Conservation (phyloP, 2,329 filamentous ascomycete genomes). For the Fusarium sp. region DNA sequence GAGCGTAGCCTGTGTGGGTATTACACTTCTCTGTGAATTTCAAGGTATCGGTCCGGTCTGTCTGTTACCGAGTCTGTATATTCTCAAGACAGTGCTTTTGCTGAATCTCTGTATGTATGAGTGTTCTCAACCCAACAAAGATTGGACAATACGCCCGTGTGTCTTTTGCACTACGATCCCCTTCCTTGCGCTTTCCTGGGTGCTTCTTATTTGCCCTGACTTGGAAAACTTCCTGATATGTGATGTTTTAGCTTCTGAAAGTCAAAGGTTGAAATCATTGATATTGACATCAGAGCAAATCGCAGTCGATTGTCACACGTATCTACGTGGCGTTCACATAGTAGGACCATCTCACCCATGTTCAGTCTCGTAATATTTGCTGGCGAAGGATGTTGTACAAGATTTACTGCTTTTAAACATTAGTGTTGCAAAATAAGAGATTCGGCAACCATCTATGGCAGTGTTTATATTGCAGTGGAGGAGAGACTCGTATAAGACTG, state of each 20-base stretch:
- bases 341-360: not conserved
- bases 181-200: not conserved
- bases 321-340: not conserved
- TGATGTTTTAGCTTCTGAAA: slow-evolving; percentile 55
- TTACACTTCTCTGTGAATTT: not conserved
- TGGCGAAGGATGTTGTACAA: not conserved
- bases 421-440: not conserved
- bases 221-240: slow-evolving; percentile 57
- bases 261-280: not conserved
- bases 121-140: not conserved
- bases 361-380: not conserved
- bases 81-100: not conserved
- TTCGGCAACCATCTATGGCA: not conserved
- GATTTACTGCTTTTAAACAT: not conserved
- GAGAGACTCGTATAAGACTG: not conserved
- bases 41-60: not conserved
- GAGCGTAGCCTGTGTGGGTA: not conserved
- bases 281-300: not conserved
- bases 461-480: not conserved
- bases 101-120: not conserved
- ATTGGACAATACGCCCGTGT: not conserved
- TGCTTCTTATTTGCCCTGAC: slow-evolving; percentile 50
- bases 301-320: not conserved
- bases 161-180: not conserved
- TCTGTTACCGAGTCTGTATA: not conserved